Percentiles rank a stretch among this genome's conserved stretches.
Evolutionary conservation across 164 flowering plant genomes (phyloP).

Genomic region (Kingdonia uniflora): DNA sequence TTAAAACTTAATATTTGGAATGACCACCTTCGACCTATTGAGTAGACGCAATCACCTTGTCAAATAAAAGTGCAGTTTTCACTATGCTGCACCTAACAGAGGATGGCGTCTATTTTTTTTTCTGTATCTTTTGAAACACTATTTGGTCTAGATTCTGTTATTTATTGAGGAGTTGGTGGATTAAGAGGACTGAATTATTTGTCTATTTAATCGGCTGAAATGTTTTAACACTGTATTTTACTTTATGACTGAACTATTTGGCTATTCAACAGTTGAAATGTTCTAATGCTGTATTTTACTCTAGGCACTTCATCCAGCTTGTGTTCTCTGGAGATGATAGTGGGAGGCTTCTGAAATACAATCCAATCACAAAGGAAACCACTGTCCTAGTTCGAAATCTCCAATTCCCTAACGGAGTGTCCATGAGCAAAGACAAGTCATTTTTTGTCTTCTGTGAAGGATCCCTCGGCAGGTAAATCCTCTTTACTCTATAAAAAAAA

Average conservation of each 20-base stretch:
- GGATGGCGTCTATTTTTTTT: too few species aligned
- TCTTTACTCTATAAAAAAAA: too few species aligned
- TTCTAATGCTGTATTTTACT: slow-evolving; percentile 6
- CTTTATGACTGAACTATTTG: slow-evolving; percentile 13
- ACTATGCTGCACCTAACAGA: too few species aligned
- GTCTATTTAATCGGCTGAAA: too few species aligned
- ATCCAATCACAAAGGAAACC: slow-evolving; percentile 56
- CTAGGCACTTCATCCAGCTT: slow-evolving; percentile 77
- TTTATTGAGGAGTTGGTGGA: too few species aligned
- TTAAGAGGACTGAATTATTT: too few species aligned
- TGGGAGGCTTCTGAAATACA: slow-evolving; percentile 79
- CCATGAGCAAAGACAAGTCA: slow-evolving; percentile 73
- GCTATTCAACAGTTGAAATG: background rate
- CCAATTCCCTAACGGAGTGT: slow-evolving; percentile 77
- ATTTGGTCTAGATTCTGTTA: too few species aligned
- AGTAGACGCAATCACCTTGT: too few species aligned
- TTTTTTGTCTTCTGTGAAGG: slow-evolving; percentile 70
- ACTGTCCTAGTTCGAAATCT: slow-evolving; percentile 50
- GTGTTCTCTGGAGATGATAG: slow-evolving; percentile 66
- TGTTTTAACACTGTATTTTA: slow-evolving; percentile 4
- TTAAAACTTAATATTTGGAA: too few species aligned
- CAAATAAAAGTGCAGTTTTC: too few species aligned
- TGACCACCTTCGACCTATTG: too few species aligned
- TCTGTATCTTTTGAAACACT: too few species aligned
- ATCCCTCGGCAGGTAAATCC: slow-evolving; percentile 43